Percentiles rank a stretch among this genome's conserved stretches.
Evolutionary conservation across 345 rosid genomes (phyloP).

Genomic region (Citrus unshiu): DNA sequence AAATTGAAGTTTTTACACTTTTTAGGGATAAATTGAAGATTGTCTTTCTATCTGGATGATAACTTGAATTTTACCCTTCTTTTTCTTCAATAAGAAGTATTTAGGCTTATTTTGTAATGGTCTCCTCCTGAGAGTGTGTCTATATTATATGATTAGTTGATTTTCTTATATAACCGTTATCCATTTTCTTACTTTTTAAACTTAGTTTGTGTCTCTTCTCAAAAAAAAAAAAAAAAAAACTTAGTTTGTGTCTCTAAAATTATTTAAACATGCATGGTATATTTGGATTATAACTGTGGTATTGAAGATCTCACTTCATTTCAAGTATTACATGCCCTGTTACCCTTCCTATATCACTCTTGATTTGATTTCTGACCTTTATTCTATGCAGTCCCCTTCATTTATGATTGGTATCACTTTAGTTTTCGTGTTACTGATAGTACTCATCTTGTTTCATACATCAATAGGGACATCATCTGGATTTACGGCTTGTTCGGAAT

Average conservation of each 20-base stretch:
- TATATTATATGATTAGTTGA: not conserved
- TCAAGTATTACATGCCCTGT: not conserved
- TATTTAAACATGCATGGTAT: not conserved
- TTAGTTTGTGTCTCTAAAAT: not conserved
- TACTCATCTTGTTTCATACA: not conserved
- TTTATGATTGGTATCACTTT: not conserved
- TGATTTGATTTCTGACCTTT: not conserved
- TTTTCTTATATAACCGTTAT: not conserved
- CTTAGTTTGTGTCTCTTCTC: not conserved
- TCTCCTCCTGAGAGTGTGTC: not conserved
- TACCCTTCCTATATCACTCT: not conserved
- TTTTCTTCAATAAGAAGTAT: not conserved
- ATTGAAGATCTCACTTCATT: not conserved
- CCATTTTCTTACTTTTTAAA: not conserved
- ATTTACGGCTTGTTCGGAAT: conserved; percentile 85
- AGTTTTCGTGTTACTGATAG: not conserved
- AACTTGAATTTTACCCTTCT: too few species aligned
- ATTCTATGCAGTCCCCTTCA: not conserved
- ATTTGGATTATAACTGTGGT: not conserved
- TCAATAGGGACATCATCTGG: conserved; percentile 90
- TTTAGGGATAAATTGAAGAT: too few species aligned
- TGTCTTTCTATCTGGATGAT: too few species aligned
- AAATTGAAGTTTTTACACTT: too few species aligned
- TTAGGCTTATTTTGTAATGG: not conserved
- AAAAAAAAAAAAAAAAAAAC: too few species aligned